These are phyloP conservation scores for Acrocalymma vagum DNA, from an alignment of 2,329 filamentous ascomycete genomes.

Conservation along the genomic window DNA sequence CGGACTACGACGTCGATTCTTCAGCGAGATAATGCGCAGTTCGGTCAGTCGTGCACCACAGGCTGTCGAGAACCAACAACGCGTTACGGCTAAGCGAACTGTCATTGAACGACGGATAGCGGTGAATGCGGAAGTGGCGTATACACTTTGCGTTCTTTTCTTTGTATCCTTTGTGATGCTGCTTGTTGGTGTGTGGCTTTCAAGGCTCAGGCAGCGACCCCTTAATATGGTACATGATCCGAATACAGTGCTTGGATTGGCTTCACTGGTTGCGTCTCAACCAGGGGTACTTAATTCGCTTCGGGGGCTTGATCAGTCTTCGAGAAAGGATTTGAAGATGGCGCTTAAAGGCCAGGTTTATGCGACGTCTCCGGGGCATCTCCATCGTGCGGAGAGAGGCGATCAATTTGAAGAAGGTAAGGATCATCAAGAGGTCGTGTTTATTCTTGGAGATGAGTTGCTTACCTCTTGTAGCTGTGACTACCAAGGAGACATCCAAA, in stretches of 20 bases:
- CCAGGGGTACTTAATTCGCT: too few relatives aligned
- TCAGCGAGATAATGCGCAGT: slow-evolving; percentile 19
- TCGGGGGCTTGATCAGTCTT: too few relatives aligned
- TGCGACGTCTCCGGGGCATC: too few relatives aligned
- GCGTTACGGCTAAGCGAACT: slow-evolving; percentile 4
- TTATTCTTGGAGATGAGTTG: too few relatives aligned
- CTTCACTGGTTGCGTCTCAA: slow-evolving; percentile 12
- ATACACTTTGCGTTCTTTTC: slow-evolving; percentile 19
- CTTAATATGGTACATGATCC: slow-evolving; percentile 17
- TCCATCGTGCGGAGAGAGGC: too few relatives aligned
- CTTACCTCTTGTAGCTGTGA: too few relatives aligned
- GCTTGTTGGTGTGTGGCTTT: slow-evolving; percentile 7
- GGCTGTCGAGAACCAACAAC: too few relatives aligned
- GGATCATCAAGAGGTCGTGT: too few relatives aligned
- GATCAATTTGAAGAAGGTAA: too few relatives aligned
- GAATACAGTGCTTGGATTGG: slow-evolving; percentile 11
- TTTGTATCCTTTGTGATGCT: slow-evolving; percentile 13
- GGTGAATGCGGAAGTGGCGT: slow-evolving; percentile 19
- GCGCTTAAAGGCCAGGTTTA: too few relatives aligned
- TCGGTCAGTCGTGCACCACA: slow-evolving; percentile 12
- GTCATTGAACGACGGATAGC: slow-evolving; percentile 18
- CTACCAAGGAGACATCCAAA: too few relatives aligned
- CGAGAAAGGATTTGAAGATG: too few relatives aligned
- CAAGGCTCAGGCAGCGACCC: slow-evolving; percentile 9
- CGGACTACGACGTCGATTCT: slow-evolving; percentile 18